These are phyloP conservation scores for Emericellopsis cladophorae DNA, from an alignment of 2,329 filamentous ascomycete genomes.

Conservation along the genomic window DNA sequence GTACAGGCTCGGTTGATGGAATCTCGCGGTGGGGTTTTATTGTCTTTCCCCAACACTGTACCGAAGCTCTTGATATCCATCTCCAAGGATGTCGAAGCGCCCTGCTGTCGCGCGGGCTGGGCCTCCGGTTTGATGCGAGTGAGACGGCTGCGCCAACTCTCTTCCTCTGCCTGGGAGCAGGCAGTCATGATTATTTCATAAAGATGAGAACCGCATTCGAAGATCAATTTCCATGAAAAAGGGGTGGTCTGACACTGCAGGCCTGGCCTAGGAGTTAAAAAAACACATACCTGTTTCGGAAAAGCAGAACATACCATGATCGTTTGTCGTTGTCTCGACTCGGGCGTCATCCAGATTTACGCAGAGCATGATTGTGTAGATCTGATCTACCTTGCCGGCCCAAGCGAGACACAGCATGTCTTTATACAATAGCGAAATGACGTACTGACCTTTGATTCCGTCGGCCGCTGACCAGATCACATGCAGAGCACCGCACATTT, in stretches of 20 bases:
- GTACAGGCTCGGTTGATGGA: slow-evolving; percentile 73
- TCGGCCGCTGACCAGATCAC: slow-evolving; percentile 66
- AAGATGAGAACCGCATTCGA: slow-evolving; percentile 62
- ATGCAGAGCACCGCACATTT: slow-evolving; percentile 72
- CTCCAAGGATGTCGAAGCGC: slow-evolving; percentile 49
- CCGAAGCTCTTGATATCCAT: slow-evolving; percentile 64
- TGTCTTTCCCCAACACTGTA: slow-evolving; percentile 57
- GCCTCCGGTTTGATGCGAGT: slow-evolving; percentile 34
- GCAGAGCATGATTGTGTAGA: slow-evolving; percentile 64
- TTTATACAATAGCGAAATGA: slow-evolving; percentile 76
- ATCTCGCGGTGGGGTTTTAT: slow-evolving; percentile 51
- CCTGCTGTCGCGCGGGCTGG: slow-evolving; percentile 28
- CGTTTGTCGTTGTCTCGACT: slow-evolving; percentile 64
- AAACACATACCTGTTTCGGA: too few species aligned
- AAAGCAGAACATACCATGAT: slow-evolving; percentile 41
- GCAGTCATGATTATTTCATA: slow-evolving; percentile 83
- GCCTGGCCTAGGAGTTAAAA: slow-evolving; percentile 34
- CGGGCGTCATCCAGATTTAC: slow-evolving; percentile 54
- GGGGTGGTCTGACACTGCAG: slow-evolving; percentile 77
- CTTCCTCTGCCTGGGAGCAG: slow-evolving; percentile 68
- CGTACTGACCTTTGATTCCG: slow-evolving; percentile 62
- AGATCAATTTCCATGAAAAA: slow-evolving; percentile 85
- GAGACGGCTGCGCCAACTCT: slow-evolving; percentile 66
- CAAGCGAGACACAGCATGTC: slow-evolving; percentile 67
- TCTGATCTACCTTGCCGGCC: slow-evolving; percentile 47